A percentile compares a stretch with the other conserved stretches of the same genome.
Evolutionary conservation across 1,284 basidiomycete species (phyloP).

Genomic region (Sanghuangporus weigelae): DNA sequence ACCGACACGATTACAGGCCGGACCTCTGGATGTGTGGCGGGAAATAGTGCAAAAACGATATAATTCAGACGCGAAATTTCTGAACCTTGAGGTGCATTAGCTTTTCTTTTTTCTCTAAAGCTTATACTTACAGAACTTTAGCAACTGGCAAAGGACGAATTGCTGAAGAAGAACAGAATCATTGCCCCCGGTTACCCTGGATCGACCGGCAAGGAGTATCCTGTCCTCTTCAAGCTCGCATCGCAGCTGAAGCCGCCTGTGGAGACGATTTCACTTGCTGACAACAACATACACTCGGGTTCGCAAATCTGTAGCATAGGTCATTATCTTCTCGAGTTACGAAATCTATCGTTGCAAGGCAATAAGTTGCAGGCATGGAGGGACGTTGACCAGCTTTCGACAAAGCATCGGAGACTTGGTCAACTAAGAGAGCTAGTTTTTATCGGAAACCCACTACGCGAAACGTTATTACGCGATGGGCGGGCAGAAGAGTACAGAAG

Average conservation of each 20-base stretch:
- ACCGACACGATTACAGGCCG: slow-evolving; percentile 24
- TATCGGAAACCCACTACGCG: slow-evolving; percentile 74
- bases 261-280: slow-evolving; percentile 70
- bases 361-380: slow-evolving; percentile 63
- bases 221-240: slow-evolving; percentile 84
- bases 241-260: slow-evolving; percentile 75
- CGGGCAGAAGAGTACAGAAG: slow-evolving; percentile 56
- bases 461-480: slow-evolving; percentile 52
- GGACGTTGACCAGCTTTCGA: slow-evolving; percentile 61
- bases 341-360: slow-evolving; percentile 77
- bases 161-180: slow-evolving; percentile 62
- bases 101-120: slow-evolving; percentile 12
- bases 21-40: slow-evolving; percentile 58
- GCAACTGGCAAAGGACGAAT: slow-evolving; percentile 66
- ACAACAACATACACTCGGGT: slow-evolving; percentile 46
- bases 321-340: slow-evolving; percentile 67
- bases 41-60: slow-evolving; percentile 67
- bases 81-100: slow-evolving; percentile 72
- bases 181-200: slow-evolving; percentile 60
- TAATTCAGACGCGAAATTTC: slow-evolving; percentile 60
- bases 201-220: slow-evolving; percentile 57
- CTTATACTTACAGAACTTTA: slow-evolving; percentile 20
- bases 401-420: slow-evolving; percentile 49
- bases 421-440: slow-evolving; percentile 74
- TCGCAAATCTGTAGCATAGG: slow-evolving; percentile 50